Conservation (phyloP, 176 grass and related monocot species). For the Eleusine indica region DNA sequence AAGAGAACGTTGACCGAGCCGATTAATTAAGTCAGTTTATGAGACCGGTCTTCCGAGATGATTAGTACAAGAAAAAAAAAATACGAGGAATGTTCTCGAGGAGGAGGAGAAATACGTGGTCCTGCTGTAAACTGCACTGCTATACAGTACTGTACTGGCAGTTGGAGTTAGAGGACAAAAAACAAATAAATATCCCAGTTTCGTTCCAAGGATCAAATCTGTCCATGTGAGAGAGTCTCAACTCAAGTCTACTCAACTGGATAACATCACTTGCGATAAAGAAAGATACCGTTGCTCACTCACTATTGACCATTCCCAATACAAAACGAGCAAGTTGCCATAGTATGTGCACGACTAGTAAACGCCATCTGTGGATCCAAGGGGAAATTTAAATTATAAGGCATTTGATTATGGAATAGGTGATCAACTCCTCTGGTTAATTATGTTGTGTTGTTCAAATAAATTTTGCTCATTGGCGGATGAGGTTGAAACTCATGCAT, state of each 20-base stretch:
- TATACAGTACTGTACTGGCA: not conserved
- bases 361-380: not conserved
- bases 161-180: not conserved
- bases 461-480: not conserved
- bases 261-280: not conserved
- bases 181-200: not conserved
- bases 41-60: not conserved
- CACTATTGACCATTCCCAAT: not conserved
- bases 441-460: not conserved
- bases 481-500: too few species aligned
- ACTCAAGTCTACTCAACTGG: not conserved
- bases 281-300: not conserved
- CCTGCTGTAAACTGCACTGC: too few species aligned
- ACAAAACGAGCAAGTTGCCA: not conserved
- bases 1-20: not conserved
- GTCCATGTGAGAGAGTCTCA: not conserved
- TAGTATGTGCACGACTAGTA: constrained; percentile 3
- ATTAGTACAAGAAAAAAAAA: not conserved
- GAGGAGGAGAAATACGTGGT: too few species aligned
- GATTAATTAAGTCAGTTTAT: not conserved
- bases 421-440: not conserved
- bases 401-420: not conserved
- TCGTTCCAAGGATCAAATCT: not conserved
- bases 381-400: not conserved
- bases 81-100: not conserved